Evolutionary conservation across 176 grass and related monocot genomes (phyloP), one percentile per base, ranked within the genome.

Genomic region (Carex cristatella): DNA sequence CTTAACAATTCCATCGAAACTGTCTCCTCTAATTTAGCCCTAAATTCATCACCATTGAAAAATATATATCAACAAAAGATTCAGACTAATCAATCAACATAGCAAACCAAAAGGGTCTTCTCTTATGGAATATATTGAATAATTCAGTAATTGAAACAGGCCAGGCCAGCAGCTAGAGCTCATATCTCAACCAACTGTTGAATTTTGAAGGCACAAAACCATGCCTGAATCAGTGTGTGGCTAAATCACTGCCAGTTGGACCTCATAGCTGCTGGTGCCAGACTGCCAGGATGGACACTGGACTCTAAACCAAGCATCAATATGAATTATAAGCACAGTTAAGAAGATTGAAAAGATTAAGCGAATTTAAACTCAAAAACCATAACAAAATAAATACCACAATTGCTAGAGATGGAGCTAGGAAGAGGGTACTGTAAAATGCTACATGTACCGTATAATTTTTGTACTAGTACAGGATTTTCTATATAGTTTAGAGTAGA

Each of bases 21-120:
- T 37, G 44, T 79, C 40, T 90, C 87, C 84, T 97, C 92, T 67
- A 92, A 51, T 76, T 89, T 94, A 8, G 87, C 65, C 71, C 94
- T 97, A 51, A 19, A 75, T 83, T 68, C 88, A 69, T 28, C n/a
- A 87, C 18, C 37, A 10, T 86, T n/a, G 9, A 57, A 14, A 80
- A 65, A 67, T 37, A 81, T 68, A 31, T 28, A 76, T 54, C 23
- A 76, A 55, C 48, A 35, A 65, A 61, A 35, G 59, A 31, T 87
- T 55, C 23, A 87, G 23, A 42, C 18, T 71, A 5, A 23, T 54
- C 2, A 71, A 62, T 71, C 12, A 57, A 37, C 19, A 76, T 30
- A 7, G 16, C 4, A 76, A 76, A 76, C 44, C 23, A 49, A 54
- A 49, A 63, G 57, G 14, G 31, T 44, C 9, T 31, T 1, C 14